These are phyloP conservation scores for Hysterangium stoloniferum DNA, from an alignment of 768 basidiomycete species.

Conservation along the genomic window DNA sequence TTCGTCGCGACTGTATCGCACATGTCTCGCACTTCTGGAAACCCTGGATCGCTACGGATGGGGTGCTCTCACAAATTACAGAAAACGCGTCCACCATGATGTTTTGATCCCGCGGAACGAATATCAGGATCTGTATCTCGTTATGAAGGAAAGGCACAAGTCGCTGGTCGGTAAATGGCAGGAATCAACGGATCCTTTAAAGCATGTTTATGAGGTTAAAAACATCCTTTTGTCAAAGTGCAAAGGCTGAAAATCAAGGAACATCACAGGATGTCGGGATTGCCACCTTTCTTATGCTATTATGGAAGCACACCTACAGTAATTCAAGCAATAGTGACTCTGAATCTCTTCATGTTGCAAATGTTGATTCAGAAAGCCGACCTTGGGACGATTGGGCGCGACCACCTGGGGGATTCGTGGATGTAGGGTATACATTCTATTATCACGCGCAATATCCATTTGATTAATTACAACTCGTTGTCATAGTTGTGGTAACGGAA, in stretches of 20 bases:
- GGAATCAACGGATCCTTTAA: slow-evolving; percentile 77
- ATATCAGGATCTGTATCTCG: slow-evolving; percentile 87
- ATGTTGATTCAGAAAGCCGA: slow-evolving; percentile 18
- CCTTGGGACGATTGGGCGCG: slow-evolving; percentile 72
- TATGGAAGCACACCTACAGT: slow-evolving; percentile 76
- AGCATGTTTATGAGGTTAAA: slow-evolving; percentile 82
- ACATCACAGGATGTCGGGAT: slow-evolving; percentile 79
- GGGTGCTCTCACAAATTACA: slow-evolving; percentile 74
- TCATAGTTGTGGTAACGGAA: slow-evolving; percentile 81
- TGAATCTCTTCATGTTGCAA: slow-evolving; percentile 3
- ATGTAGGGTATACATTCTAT: slow-evolving; percentile 73
- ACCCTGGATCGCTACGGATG: slow-evolving; percentile 84
- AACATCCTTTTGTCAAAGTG: background rate
- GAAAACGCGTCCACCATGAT: slow-evolving; percentile 84
- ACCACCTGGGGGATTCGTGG: slow-evolving; percentile 80
- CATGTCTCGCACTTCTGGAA: slow-evolving; percentile 72
- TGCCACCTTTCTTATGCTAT: slow-evolving; percentile 83
- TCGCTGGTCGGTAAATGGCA: slow-evolving; percentile 68
- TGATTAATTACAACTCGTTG: background rate
- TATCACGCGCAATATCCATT: background rate
- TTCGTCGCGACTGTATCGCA: slow-evolving; percentile 68
- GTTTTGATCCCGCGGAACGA: slow-evolving; percentile 61
- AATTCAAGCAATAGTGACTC: slow-evolving; percentile 2
- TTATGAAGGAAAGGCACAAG: slow-evolving; percentile 80
- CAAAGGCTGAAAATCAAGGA: background rate